These are phyloP conservation scores for Scenedesmus sp. DNA, from an alignment of 163 green algal species.

Conservation along the genomic window DNA sequence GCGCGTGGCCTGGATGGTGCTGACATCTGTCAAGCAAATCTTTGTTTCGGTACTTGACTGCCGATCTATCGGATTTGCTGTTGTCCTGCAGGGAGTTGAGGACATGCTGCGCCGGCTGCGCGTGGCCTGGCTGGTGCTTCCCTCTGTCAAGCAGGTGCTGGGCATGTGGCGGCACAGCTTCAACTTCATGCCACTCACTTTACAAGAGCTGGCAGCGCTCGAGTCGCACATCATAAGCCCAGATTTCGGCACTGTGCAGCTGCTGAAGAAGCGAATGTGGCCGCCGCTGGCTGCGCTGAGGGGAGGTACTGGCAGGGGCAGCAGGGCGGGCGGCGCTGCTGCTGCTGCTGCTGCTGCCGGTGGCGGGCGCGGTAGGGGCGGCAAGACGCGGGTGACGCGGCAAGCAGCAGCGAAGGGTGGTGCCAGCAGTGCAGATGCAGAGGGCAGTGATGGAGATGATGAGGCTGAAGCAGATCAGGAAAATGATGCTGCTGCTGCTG, in stretches of 20 bases:
- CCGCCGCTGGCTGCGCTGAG: background rate
- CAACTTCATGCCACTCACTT: slow-evolving; percentile 54
- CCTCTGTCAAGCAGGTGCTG: slow-evolving; percentile 62
- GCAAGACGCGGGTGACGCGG: background rate
- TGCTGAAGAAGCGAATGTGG: slow-evolving; percentile 52
- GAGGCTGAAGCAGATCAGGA: background rate
- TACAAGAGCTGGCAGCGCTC: slow-evolving; percentile 52
- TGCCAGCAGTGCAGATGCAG: background rate
- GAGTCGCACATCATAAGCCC: slow-evolving; percentile 43
- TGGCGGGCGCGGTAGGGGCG: background rate
- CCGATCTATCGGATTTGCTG: no score
- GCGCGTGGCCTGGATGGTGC: slow-evolving; percentile 62
- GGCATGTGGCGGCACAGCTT: slow-evolving; percentile 73
- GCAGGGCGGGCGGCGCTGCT: background rate
- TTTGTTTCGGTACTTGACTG: no score
- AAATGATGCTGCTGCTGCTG: background rate
- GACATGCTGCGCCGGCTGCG: slow-evolving; percentile 58
- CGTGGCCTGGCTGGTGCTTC: slow-evolving; percentile 66
- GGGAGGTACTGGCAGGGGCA: background rate
- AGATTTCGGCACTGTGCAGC: slow-evolving; percentile 44
- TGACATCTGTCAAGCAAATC: slow-evolving; percentile 57
- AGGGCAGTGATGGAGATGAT: background rate
- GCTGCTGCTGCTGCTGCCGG: background rate
- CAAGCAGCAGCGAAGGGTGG: background rate
- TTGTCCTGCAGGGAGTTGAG: slow-evolving; percentile 61